Conservation (phyloP, 192 early-diverging fungal genomes). For the Dimargaris xerosporica region DNA sequence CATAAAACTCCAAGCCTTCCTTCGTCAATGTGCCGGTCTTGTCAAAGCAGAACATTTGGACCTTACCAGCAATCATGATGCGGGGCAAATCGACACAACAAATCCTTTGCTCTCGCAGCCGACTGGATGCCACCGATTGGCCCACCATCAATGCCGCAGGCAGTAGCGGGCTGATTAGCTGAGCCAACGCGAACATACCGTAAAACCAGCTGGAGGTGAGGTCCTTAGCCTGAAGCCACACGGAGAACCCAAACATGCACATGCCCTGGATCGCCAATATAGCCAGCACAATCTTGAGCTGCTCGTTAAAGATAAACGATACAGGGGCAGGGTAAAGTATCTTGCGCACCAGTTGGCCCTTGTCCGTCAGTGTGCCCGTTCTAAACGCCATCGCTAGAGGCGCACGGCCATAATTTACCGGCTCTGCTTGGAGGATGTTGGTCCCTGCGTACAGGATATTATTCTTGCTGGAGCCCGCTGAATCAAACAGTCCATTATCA, state of each 20-base stretch:
- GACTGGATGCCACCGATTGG: constrained; percentile 35
- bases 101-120: constrained; percentile 31
- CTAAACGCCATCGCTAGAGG: constrained; percentile 22
- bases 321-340: constrained; percentile 39
- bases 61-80: constrained; percentile 42
- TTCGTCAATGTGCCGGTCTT: constrained; percentile 49
- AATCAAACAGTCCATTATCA: constrained; percentile 18
- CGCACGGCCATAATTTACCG: no score
- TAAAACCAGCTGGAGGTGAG: no score
- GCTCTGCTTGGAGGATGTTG: constrained; percentile 39
- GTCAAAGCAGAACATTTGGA: constrained; percentile 44
- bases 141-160: constrained; percentile 40
- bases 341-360: constrained; percentile 37
- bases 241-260: constrained; percentile 19
- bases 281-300: constrained; percentile 36
- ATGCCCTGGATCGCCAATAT: constrained; percentile 35
- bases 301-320: constrained; percentile 45
- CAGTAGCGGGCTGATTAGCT: constrained; percentile 36
- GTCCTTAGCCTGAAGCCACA: constrained; percentile 30
- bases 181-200: constrained; percentile 39
- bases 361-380: constrained; percentile 30
- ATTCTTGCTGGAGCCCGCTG: constrained; percentile 12
- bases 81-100: constrained; percentile 39
- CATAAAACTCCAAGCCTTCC: constrained; percentile 41
- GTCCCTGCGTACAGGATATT: constrained; percentile 36